Evolutionary conservation across 192 early-diverging fungal species (phyloP).

Genomic region (Rhizoclosmatium sp.): DNA sequence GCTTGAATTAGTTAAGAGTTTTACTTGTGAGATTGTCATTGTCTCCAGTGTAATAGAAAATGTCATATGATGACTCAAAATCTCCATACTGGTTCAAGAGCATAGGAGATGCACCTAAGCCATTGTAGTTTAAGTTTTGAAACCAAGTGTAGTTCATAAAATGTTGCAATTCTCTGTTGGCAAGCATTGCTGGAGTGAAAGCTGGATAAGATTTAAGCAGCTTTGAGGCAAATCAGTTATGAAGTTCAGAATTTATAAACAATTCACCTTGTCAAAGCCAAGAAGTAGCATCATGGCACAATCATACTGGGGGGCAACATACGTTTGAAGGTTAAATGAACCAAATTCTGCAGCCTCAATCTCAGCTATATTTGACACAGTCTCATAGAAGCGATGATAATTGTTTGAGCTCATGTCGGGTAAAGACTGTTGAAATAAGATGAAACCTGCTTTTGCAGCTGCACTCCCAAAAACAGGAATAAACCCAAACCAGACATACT

Average conservation of each 20-base stretch:
- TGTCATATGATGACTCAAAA: constrained; percentile 5
- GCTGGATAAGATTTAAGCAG: neutral
- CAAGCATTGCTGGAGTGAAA: constrained; percentile 19
- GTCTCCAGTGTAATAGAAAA: constrained; percentile 17
- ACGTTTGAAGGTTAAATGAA: neutral
- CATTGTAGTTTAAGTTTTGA: constrained; percentile 23
- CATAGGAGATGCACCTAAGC: neutral
- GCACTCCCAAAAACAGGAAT: neutral
- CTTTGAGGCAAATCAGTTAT: neutral
- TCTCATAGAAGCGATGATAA: neutral
- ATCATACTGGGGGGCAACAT: constrained; percentile 14
- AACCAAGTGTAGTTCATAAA: constrained; percentile 18
- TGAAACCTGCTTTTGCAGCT: neutral
- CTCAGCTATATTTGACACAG: neutral
- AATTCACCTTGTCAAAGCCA: constrained; percentile 27
- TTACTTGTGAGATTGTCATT: neutral
- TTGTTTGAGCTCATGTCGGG: neutral
- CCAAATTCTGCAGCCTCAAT: neutral
- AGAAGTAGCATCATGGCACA: constrained; percentile 29
- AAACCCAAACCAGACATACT: constrained; percentile 13
- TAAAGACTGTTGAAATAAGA: neutral
- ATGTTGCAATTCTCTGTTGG: neutral
- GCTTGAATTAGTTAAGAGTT: neutral
- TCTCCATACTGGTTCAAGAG: constrained; percentile 21
- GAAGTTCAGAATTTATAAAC: too few species aligned